Base-by-base conservation (phyloP, 2,329 filamentous ascomycete species). In the Myriosclerotinia scirpicola region DNA sequence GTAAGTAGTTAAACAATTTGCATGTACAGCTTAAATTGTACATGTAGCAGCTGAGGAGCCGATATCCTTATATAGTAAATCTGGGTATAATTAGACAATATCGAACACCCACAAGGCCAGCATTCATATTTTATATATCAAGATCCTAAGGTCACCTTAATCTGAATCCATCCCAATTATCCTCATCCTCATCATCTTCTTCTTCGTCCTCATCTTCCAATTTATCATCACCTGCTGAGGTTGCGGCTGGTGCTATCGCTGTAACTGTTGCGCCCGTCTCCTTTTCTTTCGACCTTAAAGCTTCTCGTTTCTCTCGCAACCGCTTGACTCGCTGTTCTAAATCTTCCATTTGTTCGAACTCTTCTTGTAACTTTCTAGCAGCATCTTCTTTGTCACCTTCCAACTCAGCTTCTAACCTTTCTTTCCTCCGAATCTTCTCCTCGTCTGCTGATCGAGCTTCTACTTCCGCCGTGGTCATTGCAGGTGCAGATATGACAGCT, bases 311-410 rank as follows among this genome's bases (percentile, higher is more conserved):
- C 74, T 91, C 87, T 75, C 90, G 89, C 64, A 94, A 77, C 68
- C 82, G 83, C 67, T 83, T 82, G 15, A 94, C 89, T 8, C 90
- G 84, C 62, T 86, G 85, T 76, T 94, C 91, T 55, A 94, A 82
- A 74, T 88, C 85, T 75, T 90, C 88, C 91, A 94, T 94, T 75
- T 93, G 88, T 67, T 92, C 90, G 71, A 94, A 90, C 76, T 94
- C 91, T 52, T 88, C 86, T 77, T 92, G 89, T 66, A 93, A 78
- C 40, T 89, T 87, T 30, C 89, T 83, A 53, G 84, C 85, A 1
- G 91, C 91, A 73, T 95, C 91, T 75, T 95, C 91, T 66, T 85
- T 85, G 75, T 93, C 90, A 50, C 88, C 89, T 66, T 84, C 84
- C 1, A 87, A 75, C 71, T 86, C 80, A 3, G 81, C 81, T 64